Conservation (phyloP, 208 protist genomes). For the Trypanosomatidae sp. region DNA sequence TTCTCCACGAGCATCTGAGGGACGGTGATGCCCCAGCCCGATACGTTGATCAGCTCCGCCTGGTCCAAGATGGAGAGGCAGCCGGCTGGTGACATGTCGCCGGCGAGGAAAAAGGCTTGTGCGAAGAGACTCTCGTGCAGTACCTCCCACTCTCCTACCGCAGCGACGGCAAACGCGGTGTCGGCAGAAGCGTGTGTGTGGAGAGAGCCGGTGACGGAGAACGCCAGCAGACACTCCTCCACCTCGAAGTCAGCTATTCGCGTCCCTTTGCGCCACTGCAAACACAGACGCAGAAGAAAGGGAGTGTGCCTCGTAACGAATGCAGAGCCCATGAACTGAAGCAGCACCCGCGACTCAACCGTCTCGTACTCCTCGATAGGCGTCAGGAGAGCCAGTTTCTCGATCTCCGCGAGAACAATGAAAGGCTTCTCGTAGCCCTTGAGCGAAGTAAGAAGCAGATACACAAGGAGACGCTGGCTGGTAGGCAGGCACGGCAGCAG, state of each 20-base stretch:
- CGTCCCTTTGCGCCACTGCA: slow-evolving; percentile 8
- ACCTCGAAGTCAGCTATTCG: slow-evolving; percentile 19
- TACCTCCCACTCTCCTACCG: slow-evolving; percentile 24
- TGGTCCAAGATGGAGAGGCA: slow-evolving; percentile 50
- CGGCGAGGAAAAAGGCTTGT: slow-evolving; percentile 39
- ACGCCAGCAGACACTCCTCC: slow-evolving; percentile 27
- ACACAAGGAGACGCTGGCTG: slow-evolving; percentile 38
- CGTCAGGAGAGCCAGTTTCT: slow-evolving; percentile 24
- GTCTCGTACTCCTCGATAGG: slow-evolving; percentile 10
- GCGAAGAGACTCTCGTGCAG: slow-evolving; percentile 62
- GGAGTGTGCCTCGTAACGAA: not conserved
- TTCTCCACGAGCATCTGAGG: slow-evolving; percentile 44
- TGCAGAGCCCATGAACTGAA: slow-evolving; percentile 29
- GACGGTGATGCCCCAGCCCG: slow-evolving; percentile 34
- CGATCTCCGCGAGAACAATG: slow-evolving; percentile 48
- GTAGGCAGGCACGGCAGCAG: slow-evolving; percentile 35
- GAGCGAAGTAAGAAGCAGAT: slow-evolving; percentile 24
- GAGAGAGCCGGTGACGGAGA: slow-evolving; percentile 11
- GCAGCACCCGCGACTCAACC: slow-evolving; percentile 15
- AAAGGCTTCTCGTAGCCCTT: slow-evolving; percentile 44
- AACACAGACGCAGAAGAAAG: slow-evolving; percentile 13
- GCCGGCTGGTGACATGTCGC: slow-evolving; percentile 30
- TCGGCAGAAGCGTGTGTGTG: slow-evolving; percentile 19
- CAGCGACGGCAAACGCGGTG: not conserved
- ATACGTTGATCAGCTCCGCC: slow-evolving; percentile 54